A percentile compares a stretch with the other conserved stretches of the same genome.
Evolutionary conservation across 129 eudicot genomes (phyloP).

Genomic region (Solidago caesia): DNA sequence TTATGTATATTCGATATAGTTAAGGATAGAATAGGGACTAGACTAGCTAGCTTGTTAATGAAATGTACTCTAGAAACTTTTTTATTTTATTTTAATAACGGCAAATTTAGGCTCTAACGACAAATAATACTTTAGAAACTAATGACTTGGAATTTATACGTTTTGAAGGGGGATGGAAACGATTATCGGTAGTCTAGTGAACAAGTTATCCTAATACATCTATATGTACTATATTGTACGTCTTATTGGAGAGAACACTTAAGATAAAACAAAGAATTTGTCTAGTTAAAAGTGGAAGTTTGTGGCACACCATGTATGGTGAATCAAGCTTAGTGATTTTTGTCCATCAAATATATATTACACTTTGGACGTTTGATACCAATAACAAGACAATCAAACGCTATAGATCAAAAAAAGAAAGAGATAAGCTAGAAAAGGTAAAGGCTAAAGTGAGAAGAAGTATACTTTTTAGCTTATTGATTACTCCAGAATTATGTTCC

Average conservation of each 20-base stretch:
- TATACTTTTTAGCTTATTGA: background rate
- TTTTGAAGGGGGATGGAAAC: no score
- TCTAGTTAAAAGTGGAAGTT: constrained; percentile 1
- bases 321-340: constrained; percentile 10
- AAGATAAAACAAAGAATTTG: constrained; percentile 6
- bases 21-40: no score
- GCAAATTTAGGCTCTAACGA: no score
- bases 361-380: constrained; percentile 19
- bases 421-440: background rate
- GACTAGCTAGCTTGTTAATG: no score
- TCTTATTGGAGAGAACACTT: background rate
- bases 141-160: no score
- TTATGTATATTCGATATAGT: no score
- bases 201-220: background rate
- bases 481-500: constrained; percentile 9
- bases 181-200: no score
- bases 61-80: no score
- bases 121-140: no score
- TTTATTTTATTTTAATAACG: no score
- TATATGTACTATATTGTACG: background rate
- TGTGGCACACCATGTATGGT: constrained; percentile 25
- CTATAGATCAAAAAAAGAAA: background rate
- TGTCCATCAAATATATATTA: constrained; percentile 19
- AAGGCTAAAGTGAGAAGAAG: background rate
- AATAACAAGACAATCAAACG: constrained; percentile 16